Evolutionary conservation across 805 yeast genomes (phyloP), one percentile per base, ranked within the genome.

Genomic region (Candida michaelii): DNA sequence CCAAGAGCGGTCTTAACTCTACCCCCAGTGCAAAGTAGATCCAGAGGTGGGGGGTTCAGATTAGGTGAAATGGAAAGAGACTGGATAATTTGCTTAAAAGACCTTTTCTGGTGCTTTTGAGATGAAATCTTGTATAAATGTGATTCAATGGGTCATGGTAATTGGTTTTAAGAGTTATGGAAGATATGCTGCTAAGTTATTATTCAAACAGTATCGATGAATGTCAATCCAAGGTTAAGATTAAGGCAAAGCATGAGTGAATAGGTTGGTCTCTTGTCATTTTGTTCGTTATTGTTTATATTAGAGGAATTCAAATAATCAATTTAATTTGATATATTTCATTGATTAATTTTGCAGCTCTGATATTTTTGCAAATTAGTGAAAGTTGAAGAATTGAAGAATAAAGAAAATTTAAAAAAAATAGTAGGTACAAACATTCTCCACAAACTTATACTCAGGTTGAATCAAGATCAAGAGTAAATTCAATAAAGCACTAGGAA

Each of bases 51-150:
- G 79, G 99, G 99, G 62, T 77, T 93, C 62, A 84, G 99, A 74
- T 77, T 93, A 64, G 99, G 99, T 58, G 99, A 93, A 71, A 93
- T 93, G 99, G 99, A 93, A 66, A 85, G 99, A 69, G 99, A 93
- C 73, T 93, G 99, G 83, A 96, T 93, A 51, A 95, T n/a, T 93
- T 68, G 99, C 99, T 1, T 93, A 93, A 58, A 93, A 93, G 99
- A 71, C 90, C 39, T 87, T 96, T 40, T 90, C 98, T 0, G 99
- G 93, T 71, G 98, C 97, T 0, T 93, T 93, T 60, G 98, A 93
- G 54, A 97, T 93, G 21, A 98, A 93, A 59, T 82, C 93, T 27
- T 93, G 99, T 71, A 85, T 58, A 70, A 78, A 32, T 93, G 99
- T 76, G 99, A 99, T 12, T 77, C 93, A 51, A 88, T 93, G 96